A percentile compares a stretch with the other conserved stretches of the same genome.
Evolutionary conservation across 176 grass and related monocot species (phyloP).

Genomic region (Typha latifolia): DNA sequence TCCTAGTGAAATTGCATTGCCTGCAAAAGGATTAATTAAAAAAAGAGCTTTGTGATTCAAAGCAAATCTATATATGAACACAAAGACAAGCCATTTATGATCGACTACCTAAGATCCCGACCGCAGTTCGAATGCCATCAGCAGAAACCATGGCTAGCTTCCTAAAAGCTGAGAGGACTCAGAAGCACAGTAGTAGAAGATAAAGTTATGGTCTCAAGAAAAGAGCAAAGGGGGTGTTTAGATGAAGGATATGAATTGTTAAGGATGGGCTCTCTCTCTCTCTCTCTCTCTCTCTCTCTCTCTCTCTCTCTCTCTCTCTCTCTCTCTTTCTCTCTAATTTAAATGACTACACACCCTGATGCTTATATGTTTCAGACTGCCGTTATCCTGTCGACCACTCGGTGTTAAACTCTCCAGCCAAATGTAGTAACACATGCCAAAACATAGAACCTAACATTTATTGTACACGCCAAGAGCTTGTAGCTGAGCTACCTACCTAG

Average conservation of each 20-base stretch:
- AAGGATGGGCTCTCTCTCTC: neutral
- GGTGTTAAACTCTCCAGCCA: too few relatives aligned
- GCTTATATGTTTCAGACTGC: too few relatives aligned
- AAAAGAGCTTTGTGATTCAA: neutral
- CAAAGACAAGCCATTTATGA: neutral
- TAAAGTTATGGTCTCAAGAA: neutral
- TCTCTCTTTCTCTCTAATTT: conserved; percentile 1
- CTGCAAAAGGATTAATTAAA: conserved; percentile 25
- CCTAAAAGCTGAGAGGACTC: neutral
- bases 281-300: too few relatives aligned
- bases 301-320: neutral
- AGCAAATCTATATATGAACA: neutral
- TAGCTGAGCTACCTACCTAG: too few relatives aligned
- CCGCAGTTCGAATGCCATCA: conserved; percentile 55
- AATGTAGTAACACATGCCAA: too few relatives aligned
- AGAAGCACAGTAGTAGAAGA: conserved; percentile 14
- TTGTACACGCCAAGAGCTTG: too few relatives aligned
- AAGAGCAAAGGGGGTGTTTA: neutral
- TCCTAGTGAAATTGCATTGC: conserved; percentile 82
- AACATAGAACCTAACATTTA: too few relatives aligned
- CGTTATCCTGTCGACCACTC: too few relatives aligned
- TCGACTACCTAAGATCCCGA: conserved; percentile 70
- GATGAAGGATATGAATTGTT: too few relatives aligned
- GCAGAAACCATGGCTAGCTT: conserved; percentile 40
- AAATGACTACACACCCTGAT: neutral